Evolutionary conservation across 2,329 filamentous ascomycete genomes (phyloP), one percentile per base, ranked within the genome.

Genomic region (Rugonectria rugulosa): DNA sequence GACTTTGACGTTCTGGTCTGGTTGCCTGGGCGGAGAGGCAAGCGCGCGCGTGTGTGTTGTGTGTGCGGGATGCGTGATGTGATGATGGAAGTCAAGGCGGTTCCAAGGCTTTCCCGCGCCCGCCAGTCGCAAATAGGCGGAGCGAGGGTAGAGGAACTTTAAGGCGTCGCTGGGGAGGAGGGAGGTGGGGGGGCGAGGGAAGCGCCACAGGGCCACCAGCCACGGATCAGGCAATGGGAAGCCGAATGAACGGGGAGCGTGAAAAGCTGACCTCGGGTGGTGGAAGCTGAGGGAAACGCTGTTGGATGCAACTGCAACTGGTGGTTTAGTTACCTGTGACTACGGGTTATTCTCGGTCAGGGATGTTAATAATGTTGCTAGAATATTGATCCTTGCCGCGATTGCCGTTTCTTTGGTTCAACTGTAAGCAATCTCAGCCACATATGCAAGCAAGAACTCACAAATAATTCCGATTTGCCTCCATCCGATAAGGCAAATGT

Each of bases 41-140:
- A 57, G 53, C 38, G 29, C 38, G 52, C 62, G 64, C 51, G 57
- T 60, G 55, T 58, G 12, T n/a, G n/a, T n/a, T n/a, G n/a, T n/a
- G n/a, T 59, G 63, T 47, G 48, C 55, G n/a, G 31, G n/a, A 34
- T n/a, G n/a, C 3, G 26, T 6, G 26, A 17, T 6, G n/a, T 15
- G 31, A 5, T 21, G 20, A 20, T 12, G 10, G 14, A 4, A 57
- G 55, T 57, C 47, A 59, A 57, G 46, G 49, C 44, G 41, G 41
- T 51, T 49, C 24, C 44, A 37, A 19, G 24, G 20, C 20, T 26
- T 12, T 12, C 19, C 32, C 5, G 29, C 43, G n/a, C 19, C 32
- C 5, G 29, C 43, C 43, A 27, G 43, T 34, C 47, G 47, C 45
- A 50, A n/a, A 38, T 36, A 40, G 34, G 17, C 34, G 43, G 47